Evolutionary conservation across 2,329 filamentous ascomycete species (phyloP).

Genomic region (Mycocentrospora acerina): DNA sequence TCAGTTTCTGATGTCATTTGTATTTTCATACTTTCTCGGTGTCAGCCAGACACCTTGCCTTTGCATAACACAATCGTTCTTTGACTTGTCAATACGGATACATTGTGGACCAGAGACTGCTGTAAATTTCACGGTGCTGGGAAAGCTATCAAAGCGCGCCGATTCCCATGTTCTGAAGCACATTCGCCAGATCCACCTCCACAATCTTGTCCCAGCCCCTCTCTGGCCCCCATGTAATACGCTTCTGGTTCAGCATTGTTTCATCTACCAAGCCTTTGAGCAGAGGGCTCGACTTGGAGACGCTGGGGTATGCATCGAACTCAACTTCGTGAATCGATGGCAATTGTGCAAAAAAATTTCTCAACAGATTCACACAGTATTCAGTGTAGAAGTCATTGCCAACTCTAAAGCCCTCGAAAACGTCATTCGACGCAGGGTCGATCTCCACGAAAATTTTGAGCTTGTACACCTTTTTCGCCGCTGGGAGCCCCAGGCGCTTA

Average conservation of each 20-base stretch:
- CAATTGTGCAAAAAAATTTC: constrained; percentile 58
- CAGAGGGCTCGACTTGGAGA: constrained; percentile 66
- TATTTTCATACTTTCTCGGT: too few relatives aligned
- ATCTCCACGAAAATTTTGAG: constrained; percentile 71
- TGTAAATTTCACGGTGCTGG: too few relatives aligned
- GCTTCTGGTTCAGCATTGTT: constrained; percentile 51
- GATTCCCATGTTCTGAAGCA: constrained; percentile 29
- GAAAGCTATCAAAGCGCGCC: constrained; percentile 7
- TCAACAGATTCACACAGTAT: constrained; percentile 63
- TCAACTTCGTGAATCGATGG: constrained; percentile 61
- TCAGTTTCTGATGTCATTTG: too few relatives aligned
- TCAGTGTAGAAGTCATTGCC: constrained; percentile 69
- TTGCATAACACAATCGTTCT: too few relatives aligned
- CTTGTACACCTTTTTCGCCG: constrained; percentile 60
- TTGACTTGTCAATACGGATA: too few relatives aligned
- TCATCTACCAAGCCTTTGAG: constrained; percentile 62
- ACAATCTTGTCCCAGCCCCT: constrained; percentile 60
- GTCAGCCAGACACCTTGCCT: too few relatives aligned
- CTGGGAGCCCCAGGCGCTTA: constrained; percentile 61
- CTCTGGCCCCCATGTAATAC: constrained; percentile 67
- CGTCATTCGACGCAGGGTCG: constrained; percentile 65
- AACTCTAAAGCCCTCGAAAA: constrained; percentile 68
- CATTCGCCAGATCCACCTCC: constrained; percentile 29
- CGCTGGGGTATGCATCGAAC: constrained; percentile 69
- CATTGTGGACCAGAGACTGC: too few relatives aligned